Conservation (phyloP, 106 monocot genomes). For the Dendrobium catenatum region DNA sequence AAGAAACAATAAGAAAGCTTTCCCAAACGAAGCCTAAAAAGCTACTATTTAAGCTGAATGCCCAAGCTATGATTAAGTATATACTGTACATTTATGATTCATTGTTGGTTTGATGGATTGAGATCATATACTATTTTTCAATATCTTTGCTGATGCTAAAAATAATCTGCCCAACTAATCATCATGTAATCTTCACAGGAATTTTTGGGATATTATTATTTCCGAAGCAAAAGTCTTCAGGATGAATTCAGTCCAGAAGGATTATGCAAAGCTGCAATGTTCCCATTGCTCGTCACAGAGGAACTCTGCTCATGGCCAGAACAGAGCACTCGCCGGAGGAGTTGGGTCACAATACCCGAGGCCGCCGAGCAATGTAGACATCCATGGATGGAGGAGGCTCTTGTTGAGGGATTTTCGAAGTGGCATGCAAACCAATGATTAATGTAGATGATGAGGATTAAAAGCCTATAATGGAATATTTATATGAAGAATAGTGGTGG, state of each 20-base stretch:
- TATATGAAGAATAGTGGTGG: background rate
- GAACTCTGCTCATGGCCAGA: constrained; percentile 69
- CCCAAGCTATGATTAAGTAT: background rate
- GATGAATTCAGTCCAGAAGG: constrained; percentile 88
- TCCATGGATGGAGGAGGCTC: constrained; percentile 59
- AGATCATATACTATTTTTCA: too few species aligned
- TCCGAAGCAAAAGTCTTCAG: constrained; percentile 75
- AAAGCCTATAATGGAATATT: background rate
- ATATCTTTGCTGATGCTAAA: background rate
- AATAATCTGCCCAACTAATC: background rate
- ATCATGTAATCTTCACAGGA: constrained; percentile 18
- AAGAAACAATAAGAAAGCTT: too few species aligned
- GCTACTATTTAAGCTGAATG: background rate
- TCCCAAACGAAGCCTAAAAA: too few species aligned
- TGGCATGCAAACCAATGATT: background rate
- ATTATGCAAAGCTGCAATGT: constrained; percentile 62
- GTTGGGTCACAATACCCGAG: constrained; percentile 52
- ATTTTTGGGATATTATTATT: constrained; percentile 58
- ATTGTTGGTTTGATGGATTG: background rate
- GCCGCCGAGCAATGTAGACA: constrained; percentile 37
- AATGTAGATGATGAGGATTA: background rate
- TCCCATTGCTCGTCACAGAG: constrained; percentile 63
- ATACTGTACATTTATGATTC: background rate
- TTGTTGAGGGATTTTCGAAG: constrained; percentile 4
- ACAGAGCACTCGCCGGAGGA: constrained; percentile 50